Base-by-base conservation (phyloP, 1,139 yeast genomes). In the Torulaspora pretoriensis region DNA sequence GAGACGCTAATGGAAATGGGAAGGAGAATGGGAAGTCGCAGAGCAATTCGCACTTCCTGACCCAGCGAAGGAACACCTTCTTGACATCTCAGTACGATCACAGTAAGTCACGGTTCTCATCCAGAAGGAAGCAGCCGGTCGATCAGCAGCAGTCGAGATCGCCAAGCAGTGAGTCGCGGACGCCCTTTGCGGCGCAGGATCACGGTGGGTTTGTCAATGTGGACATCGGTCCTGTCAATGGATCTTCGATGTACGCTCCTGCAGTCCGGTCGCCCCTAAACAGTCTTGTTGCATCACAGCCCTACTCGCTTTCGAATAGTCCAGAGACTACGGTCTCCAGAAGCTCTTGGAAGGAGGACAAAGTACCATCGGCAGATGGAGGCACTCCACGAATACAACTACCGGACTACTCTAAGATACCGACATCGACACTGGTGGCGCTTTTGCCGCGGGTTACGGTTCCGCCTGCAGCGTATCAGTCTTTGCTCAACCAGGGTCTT, bases 401-500 rank as follows among this genome's bases (percentile, higher is more conserved):
- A 46, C 65, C 65, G 1, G 63, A 63, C 47, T 62, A 60, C 43
- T 54, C 65, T 2, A 48, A 52, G 9, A 57, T 61, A 12, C 62
- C 65, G n/a, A 63, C 66, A 7, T 43, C 59, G 2, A 56, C 63
- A 2, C 43, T 65, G 24, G 57, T 64, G 5, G 55, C 68, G 2
- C 50, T 55, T 17, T 63, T 81, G 26, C 87, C 87, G 14, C 75
- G 77, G 53, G 79, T 80, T 30, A 77, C 78, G 0, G 86, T 83
- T 2, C 92, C 92, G 1, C 81, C 80, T 4, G 87, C 87, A 3
- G 90, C 89, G 1, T 75, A 79, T 51, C 68, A 71, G 16, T 76
- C 87, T 0, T 64, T 83, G 38, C 74, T 73, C 13, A 75, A 78
- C 16, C 86, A 83, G 1, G 92, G 92, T 0, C 70, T 83, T 38